phyloP scores from a whole-genome alignment of 73 alveolate genomes.

The Symbiodinium natans region DNA sequence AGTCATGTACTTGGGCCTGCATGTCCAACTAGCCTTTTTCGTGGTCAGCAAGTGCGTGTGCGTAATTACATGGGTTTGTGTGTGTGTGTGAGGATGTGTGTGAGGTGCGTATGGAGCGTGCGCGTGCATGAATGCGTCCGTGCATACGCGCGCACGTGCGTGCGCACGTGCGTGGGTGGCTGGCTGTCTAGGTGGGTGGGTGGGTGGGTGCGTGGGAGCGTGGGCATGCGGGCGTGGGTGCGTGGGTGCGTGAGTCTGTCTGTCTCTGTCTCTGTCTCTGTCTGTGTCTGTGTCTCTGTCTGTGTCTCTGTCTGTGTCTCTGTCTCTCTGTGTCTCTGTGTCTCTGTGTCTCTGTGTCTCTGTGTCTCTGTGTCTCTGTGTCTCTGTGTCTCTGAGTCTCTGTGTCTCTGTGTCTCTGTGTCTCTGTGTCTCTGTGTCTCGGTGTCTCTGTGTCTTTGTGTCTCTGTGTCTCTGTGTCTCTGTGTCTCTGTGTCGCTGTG shows the following conservation, averaged over 20 bases:
- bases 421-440: too few species aligned
- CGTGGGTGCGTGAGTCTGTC: background rate
- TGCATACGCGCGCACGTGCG: background rate
- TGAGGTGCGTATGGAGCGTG: too few species aligned
- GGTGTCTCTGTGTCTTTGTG: too few species aligned
- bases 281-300: background rate
- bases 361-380: background rate
- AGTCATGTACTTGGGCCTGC: too few species aligned
- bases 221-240: too few species aligned
- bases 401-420: background rate
- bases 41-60: background rate
- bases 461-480: constrained; percentile 7
- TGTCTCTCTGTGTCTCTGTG: background rate
- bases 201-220: too few species aligned
- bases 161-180: background rate
- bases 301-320: background rate
- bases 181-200: background rate
- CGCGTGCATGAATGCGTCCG: too few species aligned
- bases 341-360: background rate
- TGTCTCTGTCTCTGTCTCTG: background rate
- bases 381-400: constrained; percentile 1
- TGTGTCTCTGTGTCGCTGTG: constrained; percentile 14
- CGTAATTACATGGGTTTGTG: background rate
- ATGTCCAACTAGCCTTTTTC: too few species aligned
- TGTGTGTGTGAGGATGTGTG: too few species aligned